Conservation (phyloP, 768 basidiomycete genomes). For the Chiua virens region DNA sequence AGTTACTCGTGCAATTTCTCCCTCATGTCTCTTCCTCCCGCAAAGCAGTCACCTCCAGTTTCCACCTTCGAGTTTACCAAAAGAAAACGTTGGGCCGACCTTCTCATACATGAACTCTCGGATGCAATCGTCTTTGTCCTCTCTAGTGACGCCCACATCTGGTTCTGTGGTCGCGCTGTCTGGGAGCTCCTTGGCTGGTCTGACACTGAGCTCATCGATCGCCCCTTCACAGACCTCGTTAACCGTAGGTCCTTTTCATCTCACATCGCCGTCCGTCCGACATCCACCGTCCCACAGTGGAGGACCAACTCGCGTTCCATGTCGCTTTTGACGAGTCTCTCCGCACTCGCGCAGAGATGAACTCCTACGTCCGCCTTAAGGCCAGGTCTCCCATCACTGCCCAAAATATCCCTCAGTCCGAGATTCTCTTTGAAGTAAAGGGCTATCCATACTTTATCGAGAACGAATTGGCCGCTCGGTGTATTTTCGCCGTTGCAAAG, state of each 20-base stretch:
- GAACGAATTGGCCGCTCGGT: conserved; percentile 44
- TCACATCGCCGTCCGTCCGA: not conserved
- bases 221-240: conserved; percentile 62
- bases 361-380: conserved; percentile 61
- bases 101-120: conserved; percentile 72
- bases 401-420: conserved; percentile 34
- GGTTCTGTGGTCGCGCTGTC: conserved; percentile 69
- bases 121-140: conserved; percentile 72
- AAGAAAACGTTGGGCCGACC: conserved; percentile 83
- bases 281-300: conserved; percentile 38
- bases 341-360: conserved; percentile 48
- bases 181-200: conserved; percentile 77
- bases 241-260: conserved; percentile 45
- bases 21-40: conserved; percentile 17
- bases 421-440: conserved; percentile 70
- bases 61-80: conserved; percentile 79
- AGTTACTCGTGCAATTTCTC: not conserved
- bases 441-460: conserved; percentile 57
- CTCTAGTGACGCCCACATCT: conserved; percentile 58
- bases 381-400: conserved; percentile 37
- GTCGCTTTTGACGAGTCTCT: conserved; percentile 56
- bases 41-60: conserved; percentile 7
- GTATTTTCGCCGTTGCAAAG: conserved; percentile 73
- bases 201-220: conserved; percentile 69
- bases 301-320: conserved; percentile 52